phyloP scores from a whole-genome alignment of 108 stramenopile genomes.

The Fistulifera solaris region DNA sequence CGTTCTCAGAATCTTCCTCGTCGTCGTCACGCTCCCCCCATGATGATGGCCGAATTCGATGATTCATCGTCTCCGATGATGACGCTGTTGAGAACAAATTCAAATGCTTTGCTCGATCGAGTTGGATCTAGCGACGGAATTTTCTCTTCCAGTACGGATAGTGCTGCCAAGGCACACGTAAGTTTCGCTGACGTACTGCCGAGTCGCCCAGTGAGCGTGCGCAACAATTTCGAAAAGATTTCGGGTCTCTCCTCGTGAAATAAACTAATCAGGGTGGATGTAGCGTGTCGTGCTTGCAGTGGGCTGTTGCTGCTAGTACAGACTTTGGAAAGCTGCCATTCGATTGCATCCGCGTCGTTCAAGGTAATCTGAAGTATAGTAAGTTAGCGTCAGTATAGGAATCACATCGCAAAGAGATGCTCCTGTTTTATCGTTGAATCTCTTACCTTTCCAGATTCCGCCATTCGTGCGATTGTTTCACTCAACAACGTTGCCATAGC shows the following conservation, averaged over 20 bases:
- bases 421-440: slow-evolving; percentile 3
- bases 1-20: neutral
- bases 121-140: neutral
- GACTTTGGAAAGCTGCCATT: slow-evolving; percentile 31
- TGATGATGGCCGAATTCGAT: slow-evolving; percentile 10
- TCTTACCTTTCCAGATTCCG: slow-evolving; percentile 13
- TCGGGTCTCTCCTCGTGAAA: slow-evolving; percentile 13
- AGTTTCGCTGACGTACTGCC: slow-evolving; percentile 27
- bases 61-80: neutral
- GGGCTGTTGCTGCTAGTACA: slow-evolving; percentile 63
- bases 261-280: slow-evolving; percentile 47
- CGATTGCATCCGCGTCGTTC: slow-evolving; percentile 1
- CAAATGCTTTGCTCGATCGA: neutral
- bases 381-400: neutral
- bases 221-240: slow-evolving; percentile 40
- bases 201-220: slow-evolving; percentile 40
- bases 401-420: slow-evolving; percentile 18
- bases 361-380: neutral
- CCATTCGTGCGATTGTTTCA: slow-evolving; percentile 51
- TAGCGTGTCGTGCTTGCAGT: slow-evolving; percentile 77
- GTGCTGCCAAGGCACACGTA: neutral
- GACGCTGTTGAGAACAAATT: neutral
- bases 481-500: slow-evolving; percentile 45
- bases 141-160: neutral
- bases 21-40: neutral